phyloP scores from a whole-genome alignment of 148 eudicot genomes.

The Simmondsia chinensis region DNA sequence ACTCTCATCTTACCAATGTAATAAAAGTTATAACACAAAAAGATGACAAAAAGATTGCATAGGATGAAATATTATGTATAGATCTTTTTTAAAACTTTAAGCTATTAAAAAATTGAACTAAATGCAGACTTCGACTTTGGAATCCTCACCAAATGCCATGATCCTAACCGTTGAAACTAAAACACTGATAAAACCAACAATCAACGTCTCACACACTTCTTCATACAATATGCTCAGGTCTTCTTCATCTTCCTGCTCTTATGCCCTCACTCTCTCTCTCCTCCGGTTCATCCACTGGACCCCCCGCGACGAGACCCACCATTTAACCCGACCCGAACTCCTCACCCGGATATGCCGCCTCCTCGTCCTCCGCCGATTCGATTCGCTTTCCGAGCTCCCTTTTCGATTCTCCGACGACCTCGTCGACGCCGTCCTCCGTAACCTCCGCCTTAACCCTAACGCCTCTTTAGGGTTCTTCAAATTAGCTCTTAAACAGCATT shows the following conservation, averaged over 20 bases:
- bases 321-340: slow-evolving; percentile 22
- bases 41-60: too few species aligned
- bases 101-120: too few species aligned
- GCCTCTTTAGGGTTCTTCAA: slow-evolving; percentile 44
- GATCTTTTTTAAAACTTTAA: too few species aligned
- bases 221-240: too few species aligned
- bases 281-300: slow-evolving; percentile 13
- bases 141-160: too few species aligned
- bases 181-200: too few species aligned
- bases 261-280: not conserved
- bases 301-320: slow-evolving; percentile 19
- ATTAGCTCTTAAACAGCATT: slow-evolving; percentile 16
- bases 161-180: too few species aligned
- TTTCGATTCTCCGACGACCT: slow-evolving; percentile 45
- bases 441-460: slow-evolving; percentile 38
- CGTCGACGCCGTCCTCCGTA: slow-evolving; percentile 24
- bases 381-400: slow-evolving; percentile 29
- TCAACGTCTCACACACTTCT: too few species aligned
- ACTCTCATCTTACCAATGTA: too few species aligned
- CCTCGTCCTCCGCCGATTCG: slow-evolving; percentile 43
- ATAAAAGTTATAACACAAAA: too few species aligned
- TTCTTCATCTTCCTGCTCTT: slow-evolving; percentile 2
- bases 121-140: too few species aligned
- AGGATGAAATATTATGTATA: too few species aligned
- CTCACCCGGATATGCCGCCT: slow-evolving; percentile 44